Base-by-base conservation (phyloP, 768 basidiomycete genomes). In the Hericium erinaceus region DNA sequence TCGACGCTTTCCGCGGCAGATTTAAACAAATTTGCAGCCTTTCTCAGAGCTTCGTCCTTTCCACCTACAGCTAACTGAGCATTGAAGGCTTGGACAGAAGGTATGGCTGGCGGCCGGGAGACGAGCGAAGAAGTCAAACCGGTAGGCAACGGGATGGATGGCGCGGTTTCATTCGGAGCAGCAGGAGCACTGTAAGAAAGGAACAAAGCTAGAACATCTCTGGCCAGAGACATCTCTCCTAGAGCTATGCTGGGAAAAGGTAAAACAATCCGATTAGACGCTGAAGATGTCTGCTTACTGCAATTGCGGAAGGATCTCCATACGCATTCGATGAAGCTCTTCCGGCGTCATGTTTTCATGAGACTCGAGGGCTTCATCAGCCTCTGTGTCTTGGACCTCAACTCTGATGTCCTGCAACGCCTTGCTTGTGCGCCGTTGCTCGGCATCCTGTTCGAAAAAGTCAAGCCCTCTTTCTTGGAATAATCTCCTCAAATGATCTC, bases 151-250 rank as follows among this genome's bases (percentile, higher is more conserved):
- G 52, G 60, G 5, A 39, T n/a, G 12, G 62, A 59, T 22, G 33
- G 33, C 33, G 8, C 9, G 59, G 54, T 33, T 48, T 33, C 37
- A 52, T 22, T 26, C 9, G 33, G 44, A 41, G 12, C 46, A 28
- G 18, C 48, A 24, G 15, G 33, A 10, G 46, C 48, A 33, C 57
- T 48, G 26, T 77, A 72, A 33, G 76, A 68, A 13, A 90, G 70
- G 13, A 92, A 71, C 26, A 82, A 74, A 22, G 77, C 73, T 28
- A 93, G 71, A 22, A 93, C 74, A 60, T 90, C 87, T 61, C 79
- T 80, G 10, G 89, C 89, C 56, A 85, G 83, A 7, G 80, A 78
- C 80, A 92, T 87, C 69, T 93, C 91, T 57, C 89, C 89, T 50
- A 84, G 71, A 26, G 89, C 87, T 59, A 84, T 79, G 61, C 89